Conservation (phyloP, 192 early-diverging fungal species). For the Coemansia sp. region DNA sequence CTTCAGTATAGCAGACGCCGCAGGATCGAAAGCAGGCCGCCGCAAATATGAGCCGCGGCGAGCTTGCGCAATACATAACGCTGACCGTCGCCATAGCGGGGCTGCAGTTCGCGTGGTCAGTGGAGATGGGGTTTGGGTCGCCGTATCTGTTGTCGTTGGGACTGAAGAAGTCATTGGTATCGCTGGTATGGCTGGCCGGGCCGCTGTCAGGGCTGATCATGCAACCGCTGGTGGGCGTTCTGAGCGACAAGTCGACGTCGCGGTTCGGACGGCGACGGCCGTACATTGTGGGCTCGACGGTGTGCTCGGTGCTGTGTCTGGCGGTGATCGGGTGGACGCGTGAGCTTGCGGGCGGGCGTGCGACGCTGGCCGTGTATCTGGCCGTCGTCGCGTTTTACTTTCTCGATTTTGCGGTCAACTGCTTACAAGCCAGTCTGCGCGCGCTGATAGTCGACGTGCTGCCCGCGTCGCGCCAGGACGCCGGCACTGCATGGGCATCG, state of each 20-base stretch:
- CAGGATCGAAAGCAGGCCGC: no score
- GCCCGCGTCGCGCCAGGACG: constrained; percentile 74
- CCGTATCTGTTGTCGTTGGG: constrained; percentile 82
- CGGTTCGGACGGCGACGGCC: constrained; percentile 77
- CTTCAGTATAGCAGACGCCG: no score
- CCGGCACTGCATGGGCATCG: constrained; percentile 78
- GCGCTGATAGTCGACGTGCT: constrained; percentile 83
- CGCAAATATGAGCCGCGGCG: not conserved
- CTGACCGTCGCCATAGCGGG: constrained; percentile 49
- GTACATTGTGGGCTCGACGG: constrained; percentile 70
- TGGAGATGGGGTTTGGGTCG: constrained; percentile 62
- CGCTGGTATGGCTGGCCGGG: constrained; percentile 93
- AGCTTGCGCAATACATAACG: constrained; percentile 25
- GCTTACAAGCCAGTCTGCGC: constrained; percentile 76
- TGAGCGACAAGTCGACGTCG: constrained; percentile 73
- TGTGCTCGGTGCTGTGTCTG: constrained; percentile 63
- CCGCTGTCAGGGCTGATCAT: constrained; percentile 77
- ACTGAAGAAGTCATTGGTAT: constrained; percentile 73
- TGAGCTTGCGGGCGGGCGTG: constrained; percentile 56
- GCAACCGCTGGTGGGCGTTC: constrained; percentile 78
- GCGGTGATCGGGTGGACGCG: constrained; percentile 68
- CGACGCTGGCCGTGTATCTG: constrained; percentile 53
- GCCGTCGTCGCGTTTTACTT: constrained; percentile 82
- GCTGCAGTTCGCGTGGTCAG: constrained; percentile 52
- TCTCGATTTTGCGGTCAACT: constrained; percentile 93